These are phyloP conservation scores for Fusarium neocosmosporiellum DNA, from an alignment of 2,329 filamentous ascomycete genomes.

Conservation along the genomic window DNA sequence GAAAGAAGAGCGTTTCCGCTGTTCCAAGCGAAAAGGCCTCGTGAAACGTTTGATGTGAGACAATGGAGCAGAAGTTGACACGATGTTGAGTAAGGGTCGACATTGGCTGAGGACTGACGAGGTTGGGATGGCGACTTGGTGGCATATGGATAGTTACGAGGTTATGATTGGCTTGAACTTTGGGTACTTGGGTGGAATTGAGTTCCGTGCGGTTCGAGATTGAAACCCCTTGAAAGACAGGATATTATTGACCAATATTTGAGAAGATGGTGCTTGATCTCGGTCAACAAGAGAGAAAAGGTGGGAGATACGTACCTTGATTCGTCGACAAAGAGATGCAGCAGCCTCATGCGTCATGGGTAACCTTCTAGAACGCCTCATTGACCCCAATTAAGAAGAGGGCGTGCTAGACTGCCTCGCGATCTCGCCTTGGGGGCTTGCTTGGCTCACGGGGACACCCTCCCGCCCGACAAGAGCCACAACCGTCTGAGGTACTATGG, in stretches of 20 bases:
- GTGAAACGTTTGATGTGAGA: not conserved
- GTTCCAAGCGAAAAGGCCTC: conserved; percentile 37
- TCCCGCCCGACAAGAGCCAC: not conserved
- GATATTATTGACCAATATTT: conserved; percentile 1
- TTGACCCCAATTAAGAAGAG: not conserved
- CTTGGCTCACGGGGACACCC: not conserved
- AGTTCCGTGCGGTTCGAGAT: conserved; percentile 13
- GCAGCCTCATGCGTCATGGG: not conserved
- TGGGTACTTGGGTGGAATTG: not conserved
- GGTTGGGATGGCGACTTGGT: not conserved
- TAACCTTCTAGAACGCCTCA: not conserved
- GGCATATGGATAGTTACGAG: conserved; percentile 24
- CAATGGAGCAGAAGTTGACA: not conserved
- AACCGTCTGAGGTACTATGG: conserved; percentile 6
- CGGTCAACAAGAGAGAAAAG: not conserved
- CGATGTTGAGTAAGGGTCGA: not conserved
- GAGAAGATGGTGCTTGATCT: not conserved
- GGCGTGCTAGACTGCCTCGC: not conserved
- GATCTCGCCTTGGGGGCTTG: not conserved
- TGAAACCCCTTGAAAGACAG: conserved; percentile 1
- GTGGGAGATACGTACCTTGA: not conserved
- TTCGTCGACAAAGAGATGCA: not conserved
- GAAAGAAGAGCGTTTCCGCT: conserved; percentile 25
- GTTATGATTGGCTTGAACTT: conserved; percentile 21
- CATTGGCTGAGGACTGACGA: not conserved